Evolutionary conservation across 768 basidiomycete species (phyloP), one percentile per base, ranked within the genome.

Genomic region (Chlorophyllum brunneum): DNA sequence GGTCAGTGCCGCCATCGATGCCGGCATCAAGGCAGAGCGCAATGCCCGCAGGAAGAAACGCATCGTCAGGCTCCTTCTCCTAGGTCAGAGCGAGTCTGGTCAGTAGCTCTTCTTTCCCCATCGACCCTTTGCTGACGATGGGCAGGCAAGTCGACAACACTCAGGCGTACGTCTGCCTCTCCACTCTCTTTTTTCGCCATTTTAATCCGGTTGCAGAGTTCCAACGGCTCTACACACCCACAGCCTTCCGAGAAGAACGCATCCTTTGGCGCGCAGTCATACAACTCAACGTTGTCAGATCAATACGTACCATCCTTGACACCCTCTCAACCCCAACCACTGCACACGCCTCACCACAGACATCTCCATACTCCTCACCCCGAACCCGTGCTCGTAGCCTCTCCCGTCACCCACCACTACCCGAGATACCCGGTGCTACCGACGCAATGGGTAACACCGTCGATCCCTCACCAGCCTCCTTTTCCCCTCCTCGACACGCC

Each of bases 21-120:
- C 87, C 51, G 72, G 73, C 43, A 82, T 92, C 71, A 83, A 79
- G 61, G 74, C 76, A 4, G 83, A 86, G 63, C 76, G 77, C 29
- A 82, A 81, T 59, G 77, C 80, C 1, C 64, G 75, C 54, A 77
- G 80, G 69, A 89, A 86, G 74, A 82, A 76, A 63, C 78, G 78
- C 41, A 75, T 87, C 52, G 88, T 92, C 50, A 72, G 85, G 54
- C 75, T 92, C 11, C 70, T 92, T 39, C 72, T 92, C 18, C 79
- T 92, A 1, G 89, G 89, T 5, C 89, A 91, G 73, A 88, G 85
- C 69, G 88, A 92, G 72, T 87, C 83, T 5, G 88, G 88, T 84
- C 64, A 58, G 83, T 67, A n/a, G 18, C 5, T 24, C 27, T 47
- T 3, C 22, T 20, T 26, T 38, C 34, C 13, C n/a, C 34, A 40